Evolutionary conservation across 179 eudicot species (phyloP), one percentile per base, ranked within the genome.

Genomic region (Nepenthes alata): DNA sequence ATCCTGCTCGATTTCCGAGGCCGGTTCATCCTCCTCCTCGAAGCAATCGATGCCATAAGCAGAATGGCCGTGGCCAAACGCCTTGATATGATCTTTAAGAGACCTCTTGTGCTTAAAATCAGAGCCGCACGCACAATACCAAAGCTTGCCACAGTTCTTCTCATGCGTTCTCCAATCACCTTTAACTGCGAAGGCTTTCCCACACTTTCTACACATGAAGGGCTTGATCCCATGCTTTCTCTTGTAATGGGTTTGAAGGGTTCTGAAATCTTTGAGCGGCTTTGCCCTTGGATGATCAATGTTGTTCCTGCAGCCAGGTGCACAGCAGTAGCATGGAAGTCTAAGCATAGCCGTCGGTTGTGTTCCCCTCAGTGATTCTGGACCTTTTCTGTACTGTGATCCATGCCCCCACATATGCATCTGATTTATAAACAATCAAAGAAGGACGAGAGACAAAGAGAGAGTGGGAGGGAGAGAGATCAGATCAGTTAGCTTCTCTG

Each of bases 361-460:
- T 12, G 73, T 72, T 12, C 79, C 79, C 14, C 79, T 64, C 36
- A 75, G 69, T 38, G 79, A 75, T 25, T 75, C 76, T 11, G 79
- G 79, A 3, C 79, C 79, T 65, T 71, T 75, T 55, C 76, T 67
- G 49, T 75, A 75, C 56, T 71, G 73, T 16, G 76, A 75, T 38
- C 79, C 79, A 60, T 75, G 79, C 45, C 79, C 79, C 79, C 79
- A 75, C 76, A 75, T 75, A 65, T 75, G 79, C 76, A 75, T 75
- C 76, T 75, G 55, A 3, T 25, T 25, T 25, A 25, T 25, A 25
- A 25, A 41, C 8, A 41, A 7, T 41, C 8, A 25, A 25, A 25
- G 25, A 25, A 25, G 25, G 1, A 25, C 25, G 25, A 25, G 25
- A 25, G 25, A 25, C 0, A 25, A 25, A 25, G 0, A 25, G 25